Evolutionary conservation across 2,329 filamentous ascomycete species (phyloP), one percentile per base, ranked within the genome.

Genomic region (Epichloe typhina): DNA sequence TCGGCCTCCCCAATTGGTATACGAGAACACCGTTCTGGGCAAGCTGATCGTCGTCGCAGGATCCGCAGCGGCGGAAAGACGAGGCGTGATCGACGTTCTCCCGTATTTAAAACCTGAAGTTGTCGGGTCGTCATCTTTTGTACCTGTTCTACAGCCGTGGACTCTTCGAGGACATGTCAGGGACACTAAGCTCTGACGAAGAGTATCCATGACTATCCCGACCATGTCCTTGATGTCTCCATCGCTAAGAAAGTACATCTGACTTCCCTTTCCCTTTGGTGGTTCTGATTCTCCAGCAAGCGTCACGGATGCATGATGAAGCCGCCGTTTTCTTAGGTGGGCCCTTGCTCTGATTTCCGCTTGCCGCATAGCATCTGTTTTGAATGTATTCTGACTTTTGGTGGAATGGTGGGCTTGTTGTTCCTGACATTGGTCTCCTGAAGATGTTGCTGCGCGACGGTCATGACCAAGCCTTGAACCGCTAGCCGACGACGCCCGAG

Each of bases 41-140:
- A 62, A 21, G 51, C 57, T 67, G 41, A 68, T 61, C 0, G 65
- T 69, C 1, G 62, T 67, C 4, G 62, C 62, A 43, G 66, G 62
- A 41, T 66, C 64, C 15, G 59, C 59, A 9, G 51, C 44, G 6
- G 54, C 56, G 5, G 57, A 55, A 17, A 55, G 54, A 8, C 57
- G 58, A 5, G 59, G 56, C 13, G 58, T 52, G 35, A 67, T 65
- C 0, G 57, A 51, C 11, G 58, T 58, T 13, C 43, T 50, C 9
- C 36, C 49, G 17, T 55, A 57, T 7, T 62, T 54, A 3, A 62
- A 49, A 7, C 52, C 58, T 35, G 56, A 56, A 5, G 59, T 50
- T 5, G 21, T 35, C 4, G 49, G 17, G 6, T 33, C 42, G 15
- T 35, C 19, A n/a, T 38, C 31, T 4, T 41, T 26, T 3, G 31